Base-by-base conservation (phyloP, 2,329 filamentous ascomycete genomes). In the Colletotrichum godetiae region DNA sequence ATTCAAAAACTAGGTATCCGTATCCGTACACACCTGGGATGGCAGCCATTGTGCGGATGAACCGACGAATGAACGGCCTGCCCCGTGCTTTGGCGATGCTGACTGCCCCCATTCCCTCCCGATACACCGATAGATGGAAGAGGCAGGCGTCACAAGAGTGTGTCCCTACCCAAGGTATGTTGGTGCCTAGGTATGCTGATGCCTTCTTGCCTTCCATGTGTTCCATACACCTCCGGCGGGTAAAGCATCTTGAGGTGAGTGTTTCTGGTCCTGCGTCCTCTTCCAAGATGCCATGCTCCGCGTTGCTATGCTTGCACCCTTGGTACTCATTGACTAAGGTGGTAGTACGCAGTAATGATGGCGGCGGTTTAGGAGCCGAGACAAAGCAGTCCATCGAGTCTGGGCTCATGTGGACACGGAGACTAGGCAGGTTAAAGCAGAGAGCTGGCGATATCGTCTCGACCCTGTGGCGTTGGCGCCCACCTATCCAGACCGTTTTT, bases 11-110 rank as follows among this genome's bases (percentile, higher is more conserved):
- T 42, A 42, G 37, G 37, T 42, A 42, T 42, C 37, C 37, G 37
- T 42, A 42, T 42, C 4, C 6, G 6, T 15, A 15, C 13, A 42
- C 15, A 19, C 15, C 37, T 42, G 37, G 22, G 33, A 52, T 29
- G 57, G 27, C 46, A 52, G 55, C 53, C 22, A 29, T 29, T 31
- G 5, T 12, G 53, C 63, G 37, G 52, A 63, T 19, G 63, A 71
- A 53, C 52, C 37, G 52, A 72, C 65, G n/a, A 68, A 72, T 69
- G 29, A 52, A n/a, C 42, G 24, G 49, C 49, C 13, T 61, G 35
- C 19, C 22, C 22, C 35, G 22, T 12, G 62, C 31, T 22, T 42
- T 56, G 27, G 12, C 22, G 31, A 63, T 24, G 60, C 60, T 52
- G 29, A 63, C 60, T 63, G 42, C 19, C n/a, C 60, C 29, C 29